Evolutionary conservation across 2,329 filamentous ascomycete genomes (phyloP).

Genomic region (Fusarium decemcellulare): DNA sequence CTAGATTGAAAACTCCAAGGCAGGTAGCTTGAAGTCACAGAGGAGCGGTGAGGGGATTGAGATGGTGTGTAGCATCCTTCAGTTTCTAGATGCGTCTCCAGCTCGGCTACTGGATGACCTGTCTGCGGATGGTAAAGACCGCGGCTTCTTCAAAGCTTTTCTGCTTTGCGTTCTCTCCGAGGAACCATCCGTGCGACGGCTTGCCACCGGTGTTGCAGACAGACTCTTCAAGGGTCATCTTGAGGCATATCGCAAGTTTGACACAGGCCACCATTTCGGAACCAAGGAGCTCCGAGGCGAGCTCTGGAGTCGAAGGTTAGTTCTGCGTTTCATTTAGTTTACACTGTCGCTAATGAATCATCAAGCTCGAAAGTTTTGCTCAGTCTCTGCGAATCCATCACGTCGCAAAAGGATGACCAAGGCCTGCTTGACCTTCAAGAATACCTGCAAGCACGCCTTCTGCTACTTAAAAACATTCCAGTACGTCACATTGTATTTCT

Average conservation of each 20-base stretch:
- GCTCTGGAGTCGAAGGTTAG: slow-evolving; percentile 69
- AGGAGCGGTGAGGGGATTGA: slow-evolving; percentile 35
- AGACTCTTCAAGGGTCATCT: slow-evolving; percentile 58
- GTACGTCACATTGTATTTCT: slow-evolving; percentile 51
- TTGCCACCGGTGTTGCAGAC: slow-evolving; percentile 63
- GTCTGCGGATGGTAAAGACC: slow-evolving; percentile 40
- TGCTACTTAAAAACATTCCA: slow-evolving; percentile 65
- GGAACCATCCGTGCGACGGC: slow-evolving; percentile 63
- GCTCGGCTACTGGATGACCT: slow-evolving; percentile 50
- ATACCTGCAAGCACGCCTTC: slow-evolving; percentile 69
- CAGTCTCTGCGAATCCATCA: slow-evolving; percentile 64
- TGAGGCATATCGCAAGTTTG: slow-evolving; percentile 47
- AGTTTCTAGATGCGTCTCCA: slow-evolving; percentile 69
- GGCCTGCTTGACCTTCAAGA: slow-evolving; percentile 65
- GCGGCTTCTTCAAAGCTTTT: slow-evolving; percentile 64
- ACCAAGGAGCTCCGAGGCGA: slow-evolving; percentile 51
- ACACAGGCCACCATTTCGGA: slow-evolving; percentile 43
- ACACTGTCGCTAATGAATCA: slow-evolving; percentile 13
- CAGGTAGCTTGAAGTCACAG: slow-evolving; percentile 14
- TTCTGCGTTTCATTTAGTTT: not conserved
- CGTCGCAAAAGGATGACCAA: slow-evolving; percentile 58
- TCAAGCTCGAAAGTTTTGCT: slow-evolving; percentile 57
- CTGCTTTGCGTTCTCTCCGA: slow-evolving; percentile 68
- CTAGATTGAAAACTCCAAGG: slow-evolving; percentile 39
- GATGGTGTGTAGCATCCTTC: slow-evolving; percentile 61